Evolutionary conservation across 179 eudicot species (phyloP).

Genomic region (Heliamphora pulchella): DNA sequence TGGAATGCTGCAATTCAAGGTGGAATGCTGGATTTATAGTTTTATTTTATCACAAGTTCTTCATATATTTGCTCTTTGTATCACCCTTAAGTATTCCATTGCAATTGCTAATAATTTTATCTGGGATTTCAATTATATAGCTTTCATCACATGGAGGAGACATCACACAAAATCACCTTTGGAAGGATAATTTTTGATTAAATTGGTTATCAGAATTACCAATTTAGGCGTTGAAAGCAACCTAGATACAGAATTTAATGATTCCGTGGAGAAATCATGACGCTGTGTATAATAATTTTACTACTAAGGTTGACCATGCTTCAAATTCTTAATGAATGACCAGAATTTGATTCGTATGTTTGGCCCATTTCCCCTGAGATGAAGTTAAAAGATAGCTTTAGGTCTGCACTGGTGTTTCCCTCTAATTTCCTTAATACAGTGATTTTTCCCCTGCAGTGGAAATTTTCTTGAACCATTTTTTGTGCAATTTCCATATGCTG

Average conservation of each 20-base stretch:
- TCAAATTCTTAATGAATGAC: not conserved
- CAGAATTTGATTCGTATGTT: not conserved
- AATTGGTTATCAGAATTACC: not conserved
- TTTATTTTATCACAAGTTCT: not conserved
- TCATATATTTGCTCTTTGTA: not conserved
- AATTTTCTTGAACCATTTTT: not conserved
- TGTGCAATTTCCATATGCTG: not conserved
- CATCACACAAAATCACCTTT: not conserved
- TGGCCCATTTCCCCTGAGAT: not conserved
- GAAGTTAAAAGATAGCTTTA: not conserved
- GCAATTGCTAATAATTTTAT: not conserved
- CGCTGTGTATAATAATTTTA: not conserved
- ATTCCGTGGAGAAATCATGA: not conserved
- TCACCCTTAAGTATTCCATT: not conserved
- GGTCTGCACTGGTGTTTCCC: not conserved
- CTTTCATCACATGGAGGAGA: not conserved
- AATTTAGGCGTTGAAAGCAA: not conserved
- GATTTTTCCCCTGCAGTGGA: not conserved
- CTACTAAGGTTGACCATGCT: not conserved
- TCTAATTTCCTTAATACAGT: not conserved
- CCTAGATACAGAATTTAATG: not conserved
- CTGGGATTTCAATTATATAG: not conserved
- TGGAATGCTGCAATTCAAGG: conserved; percentile 80
- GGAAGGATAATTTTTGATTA: not conserved
- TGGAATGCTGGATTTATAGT: conserved; percentile 15